Conservation (phyloP, 805 yeast genomes). For the Scheffersomyces coipomensis region DNA sequence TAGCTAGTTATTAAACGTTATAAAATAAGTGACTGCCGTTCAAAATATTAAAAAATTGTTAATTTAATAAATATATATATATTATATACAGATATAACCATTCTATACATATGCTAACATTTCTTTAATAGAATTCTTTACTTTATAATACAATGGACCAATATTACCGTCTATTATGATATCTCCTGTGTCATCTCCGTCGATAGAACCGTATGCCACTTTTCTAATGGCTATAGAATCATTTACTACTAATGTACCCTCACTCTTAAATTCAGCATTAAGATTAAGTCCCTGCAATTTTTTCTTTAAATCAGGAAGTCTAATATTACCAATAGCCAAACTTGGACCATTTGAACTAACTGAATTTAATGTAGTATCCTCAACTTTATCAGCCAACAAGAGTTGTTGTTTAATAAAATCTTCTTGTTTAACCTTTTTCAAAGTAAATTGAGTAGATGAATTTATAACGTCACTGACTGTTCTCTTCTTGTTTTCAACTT, state of each 20-base stretch:
- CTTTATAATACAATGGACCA: constrained; percentile 72
- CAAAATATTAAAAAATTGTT: too few relatives aligned
- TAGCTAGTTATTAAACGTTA: too few relatives aligned
- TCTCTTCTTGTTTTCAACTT: constrained; percentile 9
- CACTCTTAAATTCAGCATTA: constrained; percentile 86
- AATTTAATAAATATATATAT: too few relatives aligned
- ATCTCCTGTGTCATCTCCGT: constrained; percentile 66
- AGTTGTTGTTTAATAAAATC: constrained; percentile 12
- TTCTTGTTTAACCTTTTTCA: constrained; percentile 20
- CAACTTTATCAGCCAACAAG: constrained; percentile 2
- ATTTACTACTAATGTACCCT: constrained; percentile 87
- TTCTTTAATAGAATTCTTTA: constrained; percentile 65
- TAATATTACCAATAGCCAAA: constrained; percentile 84
- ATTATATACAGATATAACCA: background rate
- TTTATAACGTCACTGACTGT: constrained; percentile 25
- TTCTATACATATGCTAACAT: constrained; percentile 70
- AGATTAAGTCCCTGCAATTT: constrained; percentile 57
- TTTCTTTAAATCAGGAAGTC: constrained; percentile 75
- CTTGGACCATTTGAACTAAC: constrained; percentile 25
- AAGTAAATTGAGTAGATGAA: constrained; percentile 28
- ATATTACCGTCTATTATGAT: constrained; percentile 83
- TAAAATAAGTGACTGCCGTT: too few relatives aligned
- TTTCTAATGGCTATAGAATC: constrained; percentile 74
- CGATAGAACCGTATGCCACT: constrained; percentile 38
- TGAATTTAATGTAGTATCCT: background rate